Evolutionary conservation across 164 flowering plant species (phyloP).

Genomic region (Dillenia suffruticosa): DNA sequence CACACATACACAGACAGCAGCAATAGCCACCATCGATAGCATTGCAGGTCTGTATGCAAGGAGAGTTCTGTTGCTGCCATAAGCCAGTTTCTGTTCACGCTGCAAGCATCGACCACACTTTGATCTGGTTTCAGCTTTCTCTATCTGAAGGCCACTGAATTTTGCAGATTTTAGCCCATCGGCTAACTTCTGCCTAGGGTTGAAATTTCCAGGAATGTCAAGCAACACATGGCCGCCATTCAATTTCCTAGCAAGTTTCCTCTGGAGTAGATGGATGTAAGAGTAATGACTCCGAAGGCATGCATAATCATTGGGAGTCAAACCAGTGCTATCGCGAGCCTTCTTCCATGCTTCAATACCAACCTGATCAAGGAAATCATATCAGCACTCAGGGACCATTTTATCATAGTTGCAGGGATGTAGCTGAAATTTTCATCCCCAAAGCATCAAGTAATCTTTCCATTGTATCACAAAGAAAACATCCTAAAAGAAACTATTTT

Average conservation of each 20-base stretch:
- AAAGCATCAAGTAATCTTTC: too few relatives aligned
- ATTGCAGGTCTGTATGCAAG: constrained; percentile 64
- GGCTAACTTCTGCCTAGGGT: constrained; percentile 24
- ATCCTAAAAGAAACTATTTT: too few relatives aligned
- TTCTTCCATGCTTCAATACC: constrained; percentile 72
- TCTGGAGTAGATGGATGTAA: constrained; percentile 62
- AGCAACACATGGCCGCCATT: constrained; percentile 43
- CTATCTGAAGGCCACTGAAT: constrained; percentile 35
- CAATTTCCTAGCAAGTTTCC: constrained; percentile 42
- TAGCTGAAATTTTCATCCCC: too few relatives aligned
- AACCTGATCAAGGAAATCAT: constrained; percentile 43
- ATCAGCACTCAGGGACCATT: constrained; percentile 5
- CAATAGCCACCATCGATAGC: constrained; percentile 85
- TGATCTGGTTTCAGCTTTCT: constrained; percentile 12
- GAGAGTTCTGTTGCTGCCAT: constrained; percentile 27
- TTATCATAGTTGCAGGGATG: too few relatives aligned
- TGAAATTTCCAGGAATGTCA: constrained; percentile 43
- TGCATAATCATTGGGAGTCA: constrained; percentile 74
- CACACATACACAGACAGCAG: constrained; percentile 88
- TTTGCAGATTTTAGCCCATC: constrained; percentile 13
- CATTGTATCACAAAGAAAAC: too few relatives aligned
- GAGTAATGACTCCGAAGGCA: constrained; percentile 50
- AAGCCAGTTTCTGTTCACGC: constrained; percentile 38
- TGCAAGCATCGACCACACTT: constrained; percentile 35
- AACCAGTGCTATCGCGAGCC: constrained; percentile 56